Conservation (phyloP, 441 rosid genomes). For the Erysimum cheiri region DNA sequence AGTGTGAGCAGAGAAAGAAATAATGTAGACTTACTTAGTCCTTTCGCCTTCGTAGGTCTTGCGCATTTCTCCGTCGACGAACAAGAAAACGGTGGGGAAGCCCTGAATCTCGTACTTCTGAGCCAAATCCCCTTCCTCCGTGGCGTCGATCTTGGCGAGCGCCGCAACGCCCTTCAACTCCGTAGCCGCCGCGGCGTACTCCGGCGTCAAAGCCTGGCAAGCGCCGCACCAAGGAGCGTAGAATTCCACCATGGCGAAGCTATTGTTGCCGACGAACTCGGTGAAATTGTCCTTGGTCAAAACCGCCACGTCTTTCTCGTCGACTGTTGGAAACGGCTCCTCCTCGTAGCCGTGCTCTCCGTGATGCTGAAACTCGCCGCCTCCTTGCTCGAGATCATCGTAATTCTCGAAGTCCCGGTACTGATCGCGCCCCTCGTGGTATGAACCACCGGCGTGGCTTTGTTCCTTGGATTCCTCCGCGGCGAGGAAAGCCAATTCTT, state of each 20-base stretch:
- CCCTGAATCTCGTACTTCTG: constrained; percentile 88
- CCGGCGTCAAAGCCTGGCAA: constrained; percentile 88
- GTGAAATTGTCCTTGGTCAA: constrained; percentile 78
- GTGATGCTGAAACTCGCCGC: constrained; percentile 35
- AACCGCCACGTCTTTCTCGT: constrained; percentile 90
- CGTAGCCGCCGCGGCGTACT: constrained; percentile 96
- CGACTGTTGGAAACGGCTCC: constrained; percentile 56
- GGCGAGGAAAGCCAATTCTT: constrained; percentile 51
- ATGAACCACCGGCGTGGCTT: constrained; percentile 2
- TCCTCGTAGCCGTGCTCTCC: constrained; percentile 35
- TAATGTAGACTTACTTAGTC: constrained; percentile 63
- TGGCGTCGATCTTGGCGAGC: constrained; percentile 93
- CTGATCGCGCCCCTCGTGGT: constrained; percentile 37
- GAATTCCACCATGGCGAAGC: constrained; percentile 93
- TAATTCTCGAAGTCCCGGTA: constrained; percentile 41
- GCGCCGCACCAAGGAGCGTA: constrained; percentile 99
- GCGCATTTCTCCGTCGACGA: constrained; percentile 73
- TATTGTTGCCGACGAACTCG: constrained; percentile 57
- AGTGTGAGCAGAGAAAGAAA: constrained; percentile 17
- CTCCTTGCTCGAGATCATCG: constrained; percentile 47
- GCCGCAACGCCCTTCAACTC: constrained; percentile 73
- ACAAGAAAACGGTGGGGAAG: constrained; percentile 79
- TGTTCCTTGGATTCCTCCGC: constrained; percentile 40
- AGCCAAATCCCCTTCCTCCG: constrained; percentile 87
- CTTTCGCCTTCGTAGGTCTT: constrained; percentile 81